These are phyloP conservation scores for Theobroma grandiflorum DNA, from an alignment of 441 rosid species.

Conservation along the genomic window DNA sequence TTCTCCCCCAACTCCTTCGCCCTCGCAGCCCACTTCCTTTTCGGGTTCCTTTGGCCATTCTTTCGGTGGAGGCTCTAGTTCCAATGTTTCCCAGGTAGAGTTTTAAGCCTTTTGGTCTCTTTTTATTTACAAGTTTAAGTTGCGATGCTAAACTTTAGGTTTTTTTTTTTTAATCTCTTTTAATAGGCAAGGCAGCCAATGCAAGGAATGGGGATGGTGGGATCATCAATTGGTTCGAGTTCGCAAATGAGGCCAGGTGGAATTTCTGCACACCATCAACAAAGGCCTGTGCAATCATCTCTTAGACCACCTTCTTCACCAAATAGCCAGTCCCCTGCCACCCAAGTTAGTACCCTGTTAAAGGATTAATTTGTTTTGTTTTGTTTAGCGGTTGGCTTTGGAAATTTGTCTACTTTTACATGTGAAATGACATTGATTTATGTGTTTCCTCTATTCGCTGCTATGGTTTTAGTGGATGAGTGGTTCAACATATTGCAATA, in stretches of 20 bases:
- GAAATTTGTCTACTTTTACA: neutral
- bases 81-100: constrained; percentile 59
- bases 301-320: constrained; percentile 66
- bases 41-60: constrained; percentile 72
- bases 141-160: constrained; percentile 8
- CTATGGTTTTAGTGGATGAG: neutral
- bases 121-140: neutral
- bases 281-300: constrained; percentile 72
- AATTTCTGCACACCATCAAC: constrained; percentile 68
- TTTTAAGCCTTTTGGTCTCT: neutral
- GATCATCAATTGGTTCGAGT: constrained; percentile 60
- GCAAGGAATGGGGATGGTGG: constrained; percentile 71
- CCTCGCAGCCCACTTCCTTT: constrained; percentile 58
- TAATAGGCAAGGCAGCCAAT: constrained; percentile 58
- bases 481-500: neutral
- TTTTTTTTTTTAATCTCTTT: constrained; percentile 13
- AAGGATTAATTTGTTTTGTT: neutral
- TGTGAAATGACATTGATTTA: neutral
- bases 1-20: constrained; percentile 49
- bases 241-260: constrained; percentile 79
- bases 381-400: neutral
- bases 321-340: constrained; percentile 55
- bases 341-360: constrained; percentile 62
- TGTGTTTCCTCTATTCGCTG: neutral
- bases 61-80: constrained; percentile 56